Conservation (phyloP, 805 yeast genomes). For the Monosporozyma aquatica region DNA sequence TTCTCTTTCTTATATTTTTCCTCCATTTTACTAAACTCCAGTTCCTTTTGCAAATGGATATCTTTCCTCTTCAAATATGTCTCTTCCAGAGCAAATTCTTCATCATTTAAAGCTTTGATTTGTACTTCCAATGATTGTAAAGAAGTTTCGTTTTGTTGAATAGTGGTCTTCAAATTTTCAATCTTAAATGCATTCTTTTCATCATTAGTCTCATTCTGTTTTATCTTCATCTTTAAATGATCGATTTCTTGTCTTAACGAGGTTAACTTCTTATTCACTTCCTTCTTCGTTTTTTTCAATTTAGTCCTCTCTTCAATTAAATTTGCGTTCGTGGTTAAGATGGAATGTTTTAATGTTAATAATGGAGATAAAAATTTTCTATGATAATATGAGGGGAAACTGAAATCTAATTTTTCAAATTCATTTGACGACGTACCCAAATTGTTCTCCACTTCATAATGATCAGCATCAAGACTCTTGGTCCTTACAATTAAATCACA, state of each 20-base stretch:
- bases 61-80: constrained; percentile 32
- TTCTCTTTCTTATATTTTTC: constrained; percentile 15
- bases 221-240: constrained; percentile 38
- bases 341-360: constrained; percentile 54
- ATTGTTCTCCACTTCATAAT: constrained; percentile 5
- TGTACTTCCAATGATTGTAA: constrained; percentile 16
- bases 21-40: constrained; percentile 24
- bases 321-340: constrained; percentile 53
- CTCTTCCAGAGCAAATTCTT: constrained; percentile 26
- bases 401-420: constrained; percentile 23
- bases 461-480: constrained; percentile 12
- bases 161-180: constrained; percentile 38
- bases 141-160: constrained; percentile 32
- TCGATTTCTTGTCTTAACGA: constrained; percentile 51
- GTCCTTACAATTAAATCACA: constrained; percentile 36
- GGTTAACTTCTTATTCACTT: constrained; percentile 45
- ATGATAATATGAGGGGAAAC: constrained; percentile 30
- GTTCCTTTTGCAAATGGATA: constrained; percentile 28
- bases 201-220: constrained; percentile 44
- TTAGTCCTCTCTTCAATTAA: constrained; percentile 49
- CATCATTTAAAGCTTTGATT: constrained; percentile 10
- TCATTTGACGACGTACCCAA: constrained; percentile 8
- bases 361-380: constrained; percentile 46
- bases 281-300: constrained; percentile 48
- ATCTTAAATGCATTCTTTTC: constrained; percentile 46